Evolutionary conservation across 495 filamentous ascomycete genomes (phyloP).

Genomic region (Acidomyces sp.): DNA sequence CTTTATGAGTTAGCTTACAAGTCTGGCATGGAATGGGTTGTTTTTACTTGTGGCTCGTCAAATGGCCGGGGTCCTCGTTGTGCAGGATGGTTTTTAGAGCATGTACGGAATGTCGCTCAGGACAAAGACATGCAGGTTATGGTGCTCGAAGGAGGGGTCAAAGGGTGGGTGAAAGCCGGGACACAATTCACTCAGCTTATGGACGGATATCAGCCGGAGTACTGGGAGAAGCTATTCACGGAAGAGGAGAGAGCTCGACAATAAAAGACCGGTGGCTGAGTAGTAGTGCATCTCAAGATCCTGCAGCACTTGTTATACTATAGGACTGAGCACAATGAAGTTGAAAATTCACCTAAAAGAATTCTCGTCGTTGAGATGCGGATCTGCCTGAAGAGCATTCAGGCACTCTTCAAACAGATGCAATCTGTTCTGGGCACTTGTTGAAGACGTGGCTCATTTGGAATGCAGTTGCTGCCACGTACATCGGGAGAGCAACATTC

Average conservation of each 20-base stretch:
- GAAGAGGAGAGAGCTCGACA: slow-evolving; percentile 12
- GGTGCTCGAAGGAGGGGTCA: slow-evolving; percentile 37
- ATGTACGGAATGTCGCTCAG: slow-evolving; percentile 25
- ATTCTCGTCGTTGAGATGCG: too few relatives aligned
- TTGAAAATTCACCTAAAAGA: too few relatives aligned
- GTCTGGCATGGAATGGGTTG: slow-evolving; percentile 33
- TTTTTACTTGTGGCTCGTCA: slow-evolving; percentile 37
- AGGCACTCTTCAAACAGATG: too few relatives aligned
- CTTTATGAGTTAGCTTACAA: slow-evolving; percentile 28
- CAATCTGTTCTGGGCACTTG: too few relatives aligned
- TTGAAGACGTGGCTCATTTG: too few relatives aligned
- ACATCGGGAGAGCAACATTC: too few relatives aligned
- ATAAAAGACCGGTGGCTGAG: too few relatives aligned
- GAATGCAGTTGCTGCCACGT: too few relatives aligned
- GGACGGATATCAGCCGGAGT: slow-evolving; percentile 36
- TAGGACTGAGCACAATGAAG: too few relatives aligned
- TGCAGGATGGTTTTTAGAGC: slow-evolving; percentile 34
- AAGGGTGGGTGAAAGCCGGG: slow-evolving; percentile 38
- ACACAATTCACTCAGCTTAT: slow-evolving; percentile 28
- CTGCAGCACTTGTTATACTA: too few relatives aligned
- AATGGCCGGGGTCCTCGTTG: slow-evolving; percentile 35
- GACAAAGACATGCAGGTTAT: slow-evolving; percentile 31
- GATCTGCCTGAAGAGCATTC: too few relatives aligned
- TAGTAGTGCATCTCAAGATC: too few relatives aligned
- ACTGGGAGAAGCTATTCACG: slow-evolving; percentile 32